Evolutionary conservation across 2,329 filamentous ascomycete species (phyloP).

Genomic region (Lasiodiplodia citricola): DNA sequence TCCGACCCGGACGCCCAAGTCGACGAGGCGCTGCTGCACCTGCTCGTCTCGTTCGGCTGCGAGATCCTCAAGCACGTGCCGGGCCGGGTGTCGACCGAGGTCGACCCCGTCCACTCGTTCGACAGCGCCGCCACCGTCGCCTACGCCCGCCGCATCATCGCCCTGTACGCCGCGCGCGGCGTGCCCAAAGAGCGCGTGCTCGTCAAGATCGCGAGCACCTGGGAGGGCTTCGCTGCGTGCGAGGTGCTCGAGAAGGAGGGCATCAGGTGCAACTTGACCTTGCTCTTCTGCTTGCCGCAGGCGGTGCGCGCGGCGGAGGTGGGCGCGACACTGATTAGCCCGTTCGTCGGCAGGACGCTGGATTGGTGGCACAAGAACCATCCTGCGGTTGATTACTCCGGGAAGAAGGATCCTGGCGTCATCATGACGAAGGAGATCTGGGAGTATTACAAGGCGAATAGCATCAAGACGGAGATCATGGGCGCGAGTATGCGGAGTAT

Average conservation of each 20-base stretch:
- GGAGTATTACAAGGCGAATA: conserved; percentile 54
- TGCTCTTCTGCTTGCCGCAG: conserved; percentile 66
- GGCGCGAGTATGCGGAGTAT: conserved; percentile 63
- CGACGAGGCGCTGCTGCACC: conserved; percentile 10
- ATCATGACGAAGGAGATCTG: conserved; percentile 57
- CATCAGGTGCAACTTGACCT: conserved; percentile 65
- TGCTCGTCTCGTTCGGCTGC: conserved; percentile 13
- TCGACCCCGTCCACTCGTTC: conserved; percentile 5
- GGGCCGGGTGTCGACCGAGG: conserved; percentile 10
- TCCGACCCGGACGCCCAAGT: neutral
- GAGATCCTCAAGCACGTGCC: conserved; percentile 8
- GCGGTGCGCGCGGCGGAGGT: conserved; percentile 63
- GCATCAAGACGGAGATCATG: conserved; percentile 57
- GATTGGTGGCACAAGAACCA: conserved; percentile 60
- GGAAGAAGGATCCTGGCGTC: conserved; percentile 53
- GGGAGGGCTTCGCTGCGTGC: conserved; percentile 69
- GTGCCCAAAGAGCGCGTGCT: conserved; percentile 54
- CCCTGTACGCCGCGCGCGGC: conserved; percentile 53
- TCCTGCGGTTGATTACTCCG: conserved; percentile 59
- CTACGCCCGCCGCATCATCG: conserved; percentile 48
- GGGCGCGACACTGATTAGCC: conserved; percentile 66
- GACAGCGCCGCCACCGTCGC: conserved; percentile 45
- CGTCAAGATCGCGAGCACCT: conserved; percentile 68
- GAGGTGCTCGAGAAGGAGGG: conserved; percentile 58
- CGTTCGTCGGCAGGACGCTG: conserved; percentile 38